Base-by-base conservation (phyloP, 352 stramenopile genomes). In the Phytophthora pisi region DNA sequence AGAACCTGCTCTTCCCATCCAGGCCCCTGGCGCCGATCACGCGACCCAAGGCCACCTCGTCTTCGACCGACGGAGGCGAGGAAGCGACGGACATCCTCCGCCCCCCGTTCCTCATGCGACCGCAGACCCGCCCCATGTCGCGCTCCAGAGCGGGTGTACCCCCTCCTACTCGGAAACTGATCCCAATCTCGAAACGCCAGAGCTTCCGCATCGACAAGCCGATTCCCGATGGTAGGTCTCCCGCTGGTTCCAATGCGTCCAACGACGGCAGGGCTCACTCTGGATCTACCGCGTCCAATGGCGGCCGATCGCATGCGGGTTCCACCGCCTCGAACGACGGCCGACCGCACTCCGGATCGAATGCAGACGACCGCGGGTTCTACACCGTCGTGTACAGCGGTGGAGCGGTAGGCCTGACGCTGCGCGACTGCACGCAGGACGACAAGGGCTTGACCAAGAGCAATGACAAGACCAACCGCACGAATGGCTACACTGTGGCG, bases 371-470 rank as follows among this genome's bases (percentile, higher is more conserved):
- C 51, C 69, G 80, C 34, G 63, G 75, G 3, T 91, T 91, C 63
- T 93, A 89, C 70, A 88, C 85, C 47, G 75, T 92, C 57, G 57
- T 81, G 53, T 93, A 88, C 68, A 73, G 65, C 31, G 85, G 85
- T 28, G 80, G 80, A 10, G 54, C 75, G 11, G 72, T 89, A 5
- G 79, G 79, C 0, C 56, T 88, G 36, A 77, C 81, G 31, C 64
- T 84, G 20, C 74, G 77, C 28, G 76, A 84, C 69, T 84, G 77
- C 67, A 82, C 53, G 18, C 58, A 73, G 51, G 74, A 88, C 47
- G 71, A 83, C 55, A 74, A 70, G 64, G 38, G 40, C 18, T 72
- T 84, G 53, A 69, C 71, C 24, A 81, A 86, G 60, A 74, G 74
- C 46, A 68, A 72, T 42, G 76, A 89, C 57, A 76, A 88, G 57